phyloP scores from a whole-genome alignment of 2,329 filamentous ascomycete species.

The Fusarium sterilihyphosum region DNA sequence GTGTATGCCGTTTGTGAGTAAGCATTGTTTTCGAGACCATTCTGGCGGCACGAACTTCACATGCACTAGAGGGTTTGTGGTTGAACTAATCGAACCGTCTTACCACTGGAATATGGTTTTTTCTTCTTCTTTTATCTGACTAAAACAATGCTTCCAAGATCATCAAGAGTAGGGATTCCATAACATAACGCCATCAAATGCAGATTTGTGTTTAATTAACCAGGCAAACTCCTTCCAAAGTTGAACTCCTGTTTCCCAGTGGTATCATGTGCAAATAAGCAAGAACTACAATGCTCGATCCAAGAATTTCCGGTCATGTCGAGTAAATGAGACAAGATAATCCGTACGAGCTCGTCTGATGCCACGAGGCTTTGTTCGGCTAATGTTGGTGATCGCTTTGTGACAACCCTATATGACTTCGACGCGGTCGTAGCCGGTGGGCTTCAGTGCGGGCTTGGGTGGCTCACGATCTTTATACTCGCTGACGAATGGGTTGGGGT shows the following conservation, averaged over 20 bases:
- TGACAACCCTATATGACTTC: slow-evolving; percentile 71
- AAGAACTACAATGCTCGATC: neutral
- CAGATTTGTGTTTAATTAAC: neutral
- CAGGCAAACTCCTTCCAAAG: neutral
- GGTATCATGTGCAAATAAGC: slow-evolving; percentile 14
- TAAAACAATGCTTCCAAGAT: neutral
- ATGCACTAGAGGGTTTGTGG: neutral
- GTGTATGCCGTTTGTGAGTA: neutral
- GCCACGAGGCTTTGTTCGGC: neutral
- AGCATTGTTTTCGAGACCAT: neutral
- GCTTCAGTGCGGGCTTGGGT: slow-evolving; percentile 73
- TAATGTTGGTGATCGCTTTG: neutral
- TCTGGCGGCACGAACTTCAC: neutral
- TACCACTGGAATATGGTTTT: slow-evolving; percentile 9
- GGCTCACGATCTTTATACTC: slow-evolving; percentile 76
- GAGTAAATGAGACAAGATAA: neutral
- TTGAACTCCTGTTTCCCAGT: slow-evolving; percentile 14
- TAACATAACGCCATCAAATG: neutral
- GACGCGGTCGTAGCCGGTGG: slow-evolving; percentile 82
- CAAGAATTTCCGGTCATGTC: neutral
- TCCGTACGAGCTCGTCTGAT: neutral
- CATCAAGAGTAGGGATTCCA: slow-evolving; percentile 26
- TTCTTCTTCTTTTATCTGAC: neutral
- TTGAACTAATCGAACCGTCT: neutral
- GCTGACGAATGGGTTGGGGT: slow-evolving; percentile 93